A percentile compares a stretch with the other conserved stretches of the same genome.
Conservation (phyloP, 164 flowering plant genomes). For the Vitis amurensis region DNA sequence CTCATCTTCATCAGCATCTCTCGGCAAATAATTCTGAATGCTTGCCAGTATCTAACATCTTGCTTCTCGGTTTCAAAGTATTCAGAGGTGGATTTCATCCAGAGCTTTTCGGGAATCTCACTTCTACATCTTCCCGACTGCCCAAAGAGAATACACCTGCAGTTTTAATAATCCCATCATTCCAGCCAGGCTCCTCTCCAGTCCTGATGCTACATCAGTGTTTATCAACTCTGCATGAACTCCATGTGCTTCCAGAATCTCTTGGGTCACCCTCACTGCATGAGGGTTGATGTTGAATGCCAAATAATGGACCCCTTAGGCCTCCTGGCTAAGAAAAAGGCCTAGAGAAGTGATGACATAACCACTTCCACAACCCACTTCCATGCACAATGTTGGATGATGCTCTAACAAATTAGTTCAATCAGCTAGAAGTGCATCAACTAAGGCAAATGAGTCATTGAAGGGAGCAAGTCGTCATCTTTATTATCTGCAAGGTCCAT, state of each 20-base stretch:
- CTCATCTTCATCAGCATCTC: too few species aligned
- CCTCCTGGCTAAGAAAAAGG: slow-evolving; percentile 61
- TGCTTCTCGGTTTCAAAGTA: too few species aligned
- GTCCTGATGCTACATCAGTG: slow-evolving; percentile 62
- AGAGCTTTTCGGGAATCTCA: too few species aligned
- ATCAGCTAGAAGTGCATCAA: slow-evolving; percentile 90
- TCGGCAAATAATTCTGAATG: too few species aligned
- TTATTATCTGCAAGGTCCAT: slow-evolving; percentile 98
- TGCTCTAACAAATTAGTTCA: slow-evolving; percentile 57
- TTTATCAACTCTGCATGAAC: slow-evolving; percentile 71
- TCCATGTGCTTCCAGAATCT: slow-evolving; percentile 78
- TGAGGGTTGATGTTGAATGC: slow-evolving; percentile 88
- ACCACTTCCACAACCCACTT: slow-evolving; percentile 92
- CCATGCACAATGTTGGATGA: slow-evolving; percentile 68
- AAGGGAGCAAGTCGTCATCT: slow-evolving; percentile 92
- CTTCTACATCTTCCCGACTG: too few species aligned
- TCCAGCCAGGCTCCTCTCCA: slow-evolving; percentile 58
- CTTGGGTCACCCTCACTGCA: slow-evolving; percentile 56
- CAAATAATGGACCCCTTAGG: slow-evolving; percentile 41
- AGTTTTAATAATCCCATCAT: too few species aligned
- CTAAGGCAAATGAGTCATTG: slow-evolving; percentile 92
- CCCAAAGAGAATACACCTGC: too few species aligned
- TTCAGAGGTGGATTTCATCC: too few species aligned
- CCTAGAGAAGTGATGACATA: slow-evolving; percentile 88
- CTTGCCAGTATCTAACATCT: too few species aligned